Base-by-base conservation (phyloP, 2,329 filamentous ascomycete species). In the Arthrobotrys megalospora region DNA sequence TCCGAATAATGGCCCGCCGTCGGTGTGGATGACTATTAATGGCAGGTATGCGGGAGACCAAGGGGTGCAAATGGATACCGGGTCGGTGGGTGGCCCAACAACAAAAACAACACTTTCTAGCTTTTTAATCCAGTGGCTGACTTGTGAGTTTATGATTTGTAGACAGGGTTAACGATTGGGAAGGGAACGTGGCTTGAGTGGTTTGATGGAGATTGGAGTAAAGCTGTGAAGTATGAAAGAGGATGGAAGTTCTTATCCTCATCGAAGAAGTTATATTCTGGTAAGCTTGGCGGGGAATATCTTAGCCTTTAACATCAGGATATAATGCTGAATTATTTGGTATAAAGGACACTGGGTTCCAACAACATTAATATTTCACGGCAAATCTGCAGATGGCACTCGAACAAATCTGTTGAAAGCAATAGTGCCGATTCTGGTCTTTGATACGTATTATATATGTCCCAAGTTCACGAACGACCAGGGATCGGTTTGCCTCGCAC, bases 211-310 rank as follows among this genome's bases (percentile, higher is more conserved):
- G 41, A 77, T 16, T 71, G 73, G 73, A 64, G 58, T 3, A 16
- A 67, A n/a, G 66, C 50, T 8, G 34, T 53, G 12, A 77, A 47
- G 21, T 55, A 66, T 36, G 43, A 60, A 32, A 4, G 32, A 6
- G 73, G 66, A 0, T 77, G 66, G 72, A 77, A 77, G 28, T 77
- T 60, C 45, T 43, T 77, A 3, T 77, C 73, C 11, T 77, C 73
- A 0, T 77, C 73, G 14, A 77, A 71, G 41, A 62, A 52, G 14
- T 24, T 77, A 32, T 77, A 77, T 48, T 66, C 48, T 4, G 73
- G 73, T 77, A 67, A 21, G 41, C 21, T 45, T 41, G 16, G 32
- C 50, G 5, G 8, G 8, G 12, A n/a, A 6, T n/a, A 45, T 24
- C n/a, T 48, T 1, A 21, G 21, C 14, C 21, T 28, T 5, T 28